phyloP scores from a whole-genome alignment of 306 rosid genomes.

The Rosa chinensis region DNA sequence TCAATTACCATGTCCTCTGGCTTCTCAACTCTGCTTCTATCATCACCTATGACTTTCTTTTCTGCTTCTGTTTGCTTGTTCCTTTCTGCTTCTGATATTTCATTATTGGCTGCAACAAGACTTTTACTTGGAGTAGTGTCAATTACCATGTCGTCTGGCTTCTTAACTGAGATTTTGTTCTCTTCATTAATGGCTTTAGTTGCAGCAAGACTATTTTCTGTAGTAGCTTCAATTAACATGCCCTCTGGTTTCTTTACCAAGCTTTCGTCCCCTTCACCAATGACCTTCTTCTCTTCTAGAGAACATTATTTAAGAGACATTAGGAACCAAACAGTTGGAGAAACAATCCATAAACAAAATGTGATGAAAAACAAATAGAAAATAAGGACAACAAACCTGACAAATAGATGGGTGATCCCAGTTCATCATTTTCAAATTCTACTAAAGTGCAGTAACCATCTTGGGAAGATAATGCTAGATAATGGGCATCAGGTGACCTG shows the following conservation, averaged over 20 bases:
- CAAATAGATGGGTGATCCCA: slow-evolving; percentile 57
- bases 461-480: slow-evolving; percentile 86
- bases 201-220: slow-evolving; percentile 12
- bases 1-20: slow-evolving; percentile 2
- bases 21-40: background rate
- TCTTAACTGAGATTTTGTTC: background rate
- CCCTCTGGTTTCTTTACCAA: slow-evolving; percentile 28
- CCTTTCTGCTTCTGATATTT: background rate
- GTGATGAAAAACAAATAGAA: background rate
- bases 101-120: background rate
- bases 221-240: slow-evolving; percentile 27
- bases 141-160: slow-evolving; percentile 2
- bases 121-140: background rate
- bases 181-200: slow-evolving; percentile 8
- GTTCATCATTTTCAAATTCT: slow-evolving; percentile 79
- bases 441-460: slow-evolving; percentile 89
- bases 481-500: slow-evolving; percentile 86
- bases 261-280: slow-evolving; percentile 25
- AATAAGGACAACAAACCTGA: slow-evolving; percentile 43
- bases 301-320: slow-evolving; percentile 8
- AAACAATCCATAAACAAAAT: slow-evolving; percentile 1
- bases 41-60: background rate
- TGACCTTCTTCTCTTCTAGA: slow-evolving; percentile 42
- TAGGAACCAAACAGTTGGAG: slow-evolving; percentile 2
- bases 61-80: background rate